phyloP scores from a whole-genome alignment of 805 yeast genomes.

The Metschnikowia peoriensis region DNA sequence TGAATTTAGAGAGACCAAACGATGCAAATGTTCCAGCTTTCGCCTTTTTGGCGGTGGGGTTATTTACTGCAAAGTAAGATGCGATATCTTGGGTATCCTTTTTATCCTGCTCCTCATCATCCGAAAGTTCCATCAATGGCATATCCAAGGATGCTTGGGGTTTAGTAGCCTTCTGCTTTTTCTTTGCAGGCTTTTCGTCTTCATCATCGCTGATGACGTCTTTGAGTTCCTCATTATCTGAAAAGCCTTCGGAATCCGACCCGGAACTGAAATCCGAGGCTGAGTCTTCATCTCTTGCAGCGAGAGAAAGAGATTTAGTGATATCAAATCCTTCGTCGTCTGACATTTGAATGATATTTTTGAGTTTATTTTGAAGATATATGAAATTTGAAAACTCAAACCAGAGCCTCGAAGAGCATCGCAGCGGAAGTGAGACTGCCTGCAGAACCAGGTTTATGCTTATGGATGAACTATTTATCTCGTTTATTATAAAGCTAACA shows the following conservation, averaged over 20 bases:
- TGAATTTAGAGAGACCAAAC: constrained; percentile 76
- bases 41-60: constrained; percentile 52
- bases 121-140: constrained; percentile 54
- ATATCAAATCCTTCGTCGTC: constrained; percentile 58
- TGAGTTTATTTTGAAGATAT: background rate
- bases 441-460: constrained; percentile 1
- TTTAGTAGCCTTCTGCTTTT: constrained; percentile 27
- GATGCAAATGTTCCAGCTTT: constrained; percentile 85
- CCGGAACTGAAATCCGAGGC: constrained; percentile 23
- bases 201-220: constrained; percentile 53
- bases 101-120: constrained; percentile 33
- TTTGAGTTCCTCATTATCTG: constrained; percentile 24
- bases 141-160: constrained; percentile 29
- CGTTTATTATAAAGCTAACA: too few relatives aligned
- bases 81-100: constrained; percentile 48
- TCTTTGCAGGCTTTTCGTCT: constrained; percentile 26
- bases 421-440: constrained; percentile 11
- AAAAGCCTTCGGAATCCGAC: constrained; percentile 6
- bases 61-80: constrained; percentile 40
- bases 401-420: constrained; percentile 20
- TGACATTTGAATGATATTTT: constrained; percentile 12
- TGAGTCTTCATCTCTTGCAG: constrained; percentile 32
- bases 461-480: background rate
- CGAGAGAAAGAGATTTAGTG: constrained; percentile 56
- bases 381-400: background rate